These are phyloP conservation scores for Hansenula lynferdii DNA, from an alignment of 1,139 yeast genomes.

Conservation along the genomic window DNA sequence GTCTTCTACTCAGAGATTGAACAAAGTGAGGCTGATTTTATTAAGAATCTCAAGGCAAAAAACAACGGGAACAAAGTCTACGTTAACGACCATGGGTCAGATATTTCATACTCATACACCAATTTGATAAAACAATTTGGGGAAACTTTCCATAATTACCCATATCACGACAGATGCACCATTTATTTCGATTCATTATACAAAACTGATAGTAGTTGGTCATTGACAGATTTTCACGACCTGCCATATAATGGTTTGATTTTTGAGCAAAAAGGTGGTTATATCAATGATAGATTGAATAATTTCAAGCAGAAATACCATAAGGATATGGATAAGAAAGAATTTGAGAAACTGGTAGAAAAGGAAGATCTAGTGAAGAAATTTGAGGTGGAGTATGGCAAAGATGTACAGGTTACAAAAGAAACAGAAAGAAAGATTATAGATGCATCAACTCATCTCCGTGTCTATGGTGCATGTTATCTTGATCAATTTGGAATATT, in stretches of 20 bases:
- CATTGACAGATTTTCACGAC: constrained; percentile 6
- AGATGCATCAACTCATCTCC: constrained; percentile 32
- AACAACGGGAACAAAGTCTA: neutral
- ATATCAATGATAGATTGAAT: constrained; percentile 1
- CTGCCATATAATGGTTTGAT: constrained; percentile 5
- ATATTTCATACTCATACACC: neutral
- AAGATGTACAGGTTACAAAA: neutral
- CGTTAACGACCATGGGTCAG: neutral
- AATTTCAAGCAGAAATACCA: neutral
- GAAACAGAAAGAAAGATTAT: constrained; percentile 22
- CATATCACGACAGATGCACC: constrained; percentile 6
- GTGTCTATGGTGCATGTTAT: constrained; percentile 38
- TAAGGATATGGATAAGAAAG: neutral
- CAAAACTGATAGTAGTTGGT: constrained; percentile 6
- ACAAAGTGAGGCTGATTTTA: neutral
- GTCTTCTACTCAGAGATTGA: neutral
- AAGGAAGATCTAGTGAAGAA: constrained; percentile 2
- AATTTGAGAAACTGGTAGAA: constrained; percentile 1
- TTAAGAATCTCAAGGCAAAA: neutral
- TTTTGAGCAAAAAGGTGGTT: constrained; percentile 3
- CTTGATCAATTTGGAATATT: constrained; percentile 23
- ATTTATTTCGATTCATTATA: constrained; percentile 8
- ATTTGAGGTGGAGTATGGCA: constrained; percentile 2
- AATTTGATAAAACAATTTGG: constrained; percentile 1
- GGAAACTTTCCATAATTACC: neutral